phyloP scores from a whole-genome alignment of 2,329 filamentous ascomycete genomes.

The Phyllosticta citriasiana region DNA sequence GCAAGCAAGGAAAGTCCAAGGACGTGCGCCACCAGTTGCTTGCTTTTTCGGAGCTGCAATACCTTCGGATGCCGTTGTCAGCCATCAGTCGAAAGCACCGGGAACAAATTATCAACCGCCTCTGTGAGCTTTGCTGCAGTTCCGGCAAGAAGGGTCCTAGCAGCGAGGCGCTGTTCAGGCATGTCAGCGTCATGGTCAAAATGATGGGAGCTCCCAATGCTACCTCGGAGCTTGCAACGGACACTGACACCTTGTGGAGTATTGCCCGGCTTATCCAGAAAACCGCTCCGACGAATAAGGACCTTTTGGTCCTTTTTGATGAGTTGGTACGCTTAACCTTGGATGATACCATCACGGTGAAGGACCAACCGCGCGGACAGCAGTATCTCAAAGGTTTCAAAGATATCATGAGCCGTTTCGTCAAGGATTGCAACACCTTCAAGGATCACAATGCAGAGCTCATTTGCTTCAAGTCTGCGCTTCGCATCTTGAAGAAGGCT shows the following conservation, averaged over 20 bases:
- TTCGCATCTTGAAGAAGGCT: not conserved
- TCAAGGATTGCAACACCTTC: not conserved
- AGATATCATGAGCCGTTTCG: conserved; percentile 13
- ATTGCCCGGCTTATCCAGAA: conserved; percentile 5
- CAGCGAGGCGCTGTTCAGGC: conserved; percentile 3
- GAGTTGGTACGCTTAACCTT: conserved; percentile 19
- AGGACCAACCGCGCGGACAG: conserved; percentile 24
- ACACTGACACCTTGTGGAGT: conserved; percentile 2
- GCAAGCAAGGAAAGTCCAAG: not conserved
- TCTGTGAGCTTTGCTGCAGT: conserved; percentile 15
- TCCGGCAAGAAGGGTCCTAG: conserved; percentile 1
- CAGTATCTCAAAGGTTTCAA: conserved; percentile 21
- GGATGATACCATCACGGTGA: conserved; percentile 23
- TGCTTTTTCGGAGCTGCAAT: conserved; percentile 14
- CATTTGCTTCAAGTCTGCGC: conserved; percentile 7
- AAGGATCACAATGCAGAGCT: conserved; percentile 3
- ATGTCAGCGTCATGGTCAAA: conserved; percentile 15
- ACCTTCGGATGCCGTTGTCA: conserved; percentile 18
- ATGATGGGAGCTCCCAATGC: conserved; percentile 27
- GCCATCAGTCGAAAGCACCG: conserved; percentile 23
- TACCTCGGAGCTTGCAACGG: conserved; percentile 20
- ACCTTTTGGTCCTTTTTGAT: conserved; percentile 17
- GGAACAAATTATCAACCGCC: conserved; percentile 22
- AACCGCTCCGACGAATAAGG: not conserved
- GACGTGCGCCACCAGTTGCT: conserved; percentile 6